phyloP scores from a whole-genome alignment of 1,284 basidiomycete species.

The Coniophora puteana region DNA sequence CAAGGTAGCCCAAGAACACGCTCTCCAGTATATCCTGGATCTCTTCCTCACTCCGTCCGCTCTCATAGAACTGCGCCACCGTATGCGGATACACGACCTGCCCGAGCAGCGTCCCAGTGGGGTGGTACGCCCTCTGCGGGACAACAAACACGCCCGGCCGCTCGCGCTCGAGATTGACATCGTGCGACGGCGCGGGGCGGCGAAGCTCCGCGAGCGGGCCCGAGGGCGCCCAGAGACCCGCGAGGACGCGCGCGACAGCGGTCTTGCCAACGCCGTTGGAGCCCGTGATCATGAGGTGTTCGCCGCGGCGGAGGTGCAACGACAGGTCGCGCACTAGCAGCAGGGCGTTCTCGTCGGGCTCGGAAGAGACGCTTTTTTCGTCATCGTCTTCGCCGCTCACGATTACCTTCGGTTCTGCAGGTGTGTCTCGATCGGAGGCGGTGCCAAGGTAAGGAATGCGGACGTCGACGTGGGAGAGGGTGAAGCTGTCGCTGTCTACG shows the following conservation, averaged over 20 bases:
- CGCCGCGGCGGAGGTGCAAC: constrained; percentile 69
- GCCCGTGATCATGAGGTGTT: constrained; percentile 94
- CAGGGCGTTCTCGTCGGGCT: constrained; percentile 13
- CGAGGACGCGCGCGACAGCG: constrained; percentile 86
- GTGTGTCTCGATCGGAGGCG: constrained; percentile 12
- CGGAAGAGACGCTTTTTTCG: not conserved
- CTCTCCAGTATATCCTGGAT: constrained; percentile 72
- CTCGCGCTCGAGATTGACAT: constrained; percentile 38
- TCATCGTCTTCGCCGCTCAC: too few species aligned
- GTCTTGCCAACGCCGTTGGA: constrained; percentile 95
- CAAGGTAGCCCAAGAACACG: constrained; percentile 85
- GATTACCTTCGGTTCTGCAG: constrained; percentile 13
- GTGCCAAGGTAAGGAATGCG: constrained; percentile 49
- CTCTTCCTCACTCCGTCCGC: constrained; percentile 60
- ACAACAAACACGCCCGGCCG: constrained; percentile 77
- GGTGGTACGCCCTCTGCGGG: constrained; percentile 91
- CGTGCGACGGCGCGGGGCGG: constrained; percentile 26
- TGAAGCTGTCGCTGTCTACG: constrained; percentile 44
- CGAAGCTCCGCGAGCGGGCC: constrained; percentile 32
- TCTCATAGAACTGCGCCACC: constrained; percentile 70
- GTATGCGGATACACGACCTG: constrained; percentile 89
- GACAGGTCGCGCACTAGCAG: constrained; percentile 72
- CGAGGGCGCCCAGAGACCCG: constrained; percentile 80
- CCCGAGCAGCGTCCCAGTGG: constrained; percentile 82
- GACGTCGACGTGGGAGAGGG: constrained; percentile 72